These are phyloP conservation scores for Staphylotrichum longicolle DNA, from an alignment of 495 filamentous ascomycete species.

Conservation along the genomic window DNA sequence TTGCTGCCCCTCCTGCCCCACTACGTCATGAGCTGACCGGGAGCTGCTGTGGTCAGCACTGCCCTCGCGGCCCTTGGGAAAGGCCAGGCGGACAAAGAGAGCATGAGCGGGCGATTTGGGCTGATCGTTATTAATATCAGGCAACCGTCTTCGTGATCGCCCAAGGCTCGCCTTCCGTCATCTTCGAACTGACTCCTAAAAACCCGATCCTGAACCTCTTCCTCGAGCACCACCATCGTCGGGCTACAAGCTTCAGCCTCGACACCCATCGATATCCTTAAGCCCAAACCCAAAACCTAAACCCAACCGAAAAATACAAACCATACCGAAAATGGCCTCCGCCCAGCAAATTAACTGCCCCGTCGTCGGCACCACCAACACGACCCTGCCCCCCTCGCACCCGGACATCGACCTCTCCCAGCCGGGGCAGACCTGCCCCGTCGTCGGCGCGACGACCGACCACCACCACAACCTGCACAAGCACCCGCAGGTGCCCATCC, in stretches of 20 bases:
- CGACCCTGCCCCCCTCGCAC: slow-evolving; percentile 43
- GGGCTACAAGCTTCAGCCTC: too few species aligned
- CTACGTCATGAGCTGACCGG: slow-evolving; percentile 10
- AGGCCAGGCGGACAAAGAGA: background rate
- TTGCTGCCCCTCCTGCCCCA: background rate
- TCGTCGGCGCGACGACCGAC: slow-evolving; percentile 47
- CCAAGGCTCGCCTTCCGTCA: too few species aligned
- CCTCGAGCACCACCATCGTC: background rate
- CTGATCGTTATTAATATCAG: background rate
- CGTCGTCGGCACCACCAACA: slow-evolving; percentile 48
- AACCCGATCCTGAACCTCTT: background rate
- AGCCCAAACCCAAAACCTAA: background rate
- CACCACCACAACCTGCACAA: slow-evolving; percentile 46
- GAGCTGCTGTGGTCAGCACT: background rate
- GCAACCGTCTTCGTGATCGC: background rate
- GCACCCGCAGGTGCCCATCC: slow-evolving; percentile 41
- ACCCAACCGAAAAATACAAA: background rate
- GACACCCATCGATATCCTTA: too few species aligned
- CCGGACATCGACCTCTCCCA: slow-evolving; percentile 44
- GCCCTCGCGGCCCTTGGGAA: background rate
- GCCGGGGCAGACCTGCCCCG: slow-evolving; percentile 43
- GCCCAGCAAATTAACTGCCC: slow-evolving; percentile 28
- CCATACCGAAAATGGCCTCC: slow-evolving; percentile 21
- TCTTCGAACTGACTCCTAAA: background rate
- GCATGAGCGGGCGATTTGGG: slow-evolving; percentile 1